A percentile compares a stretch with the other conserved stretches of the same genome.
Evolutionary conservation across 768 basidiomycete species (phyloP).

Genomic region (Aureoboletus auriporus): DNA sequence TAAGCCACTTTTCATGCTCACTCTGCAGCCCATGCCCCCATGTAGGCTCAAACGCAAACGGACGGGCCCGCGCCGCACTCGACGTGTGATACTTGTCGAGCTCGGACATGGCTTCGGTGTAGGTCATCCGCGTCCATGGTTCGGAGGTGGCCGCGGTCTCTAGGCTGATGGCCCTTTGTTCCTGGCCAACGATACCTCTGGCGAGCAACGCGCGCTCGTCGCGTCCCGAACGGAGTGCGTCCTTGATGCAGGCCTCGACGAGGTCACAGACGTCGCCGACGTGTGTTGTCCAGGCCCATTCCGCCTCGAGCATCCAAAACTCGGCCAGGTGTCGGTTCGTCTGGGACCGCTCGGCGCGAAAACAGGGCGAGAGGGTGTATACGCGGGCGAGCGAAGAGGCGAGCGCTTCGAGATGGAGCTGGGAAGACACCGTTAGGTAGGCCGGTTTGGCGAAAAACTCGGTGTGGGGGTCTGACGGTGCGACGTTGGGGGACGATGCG

Average conservation of each 20-base stretch:
- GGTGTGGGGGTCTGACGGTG: conserved; percentile 8
- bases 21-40: conserved; percentile 78
- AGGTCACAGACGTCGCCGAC: conserved; percentile 51
- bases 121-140: conserved; percentile 73
- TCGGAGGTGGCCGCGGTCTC: conserved; percentile 33
- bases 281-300: conserved; percentile 62
- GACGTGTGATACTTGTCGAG: conserved; percentile 39
- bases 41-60: conserved; percentile 53
- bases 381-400: conserved; percentile 74
- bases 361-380: conserved; percentile 91
- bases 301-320: conserved; percentile 99
- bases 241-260: conserved; percentile 52
- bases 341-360: conserved; percentile 87
- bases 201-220: conserved; percentile 33
- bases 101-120: conserved; percentile 67
- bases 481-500: background rate
- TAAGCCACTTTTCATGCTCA: conserved; percentile 93
- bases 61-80: conserved; percentile 12
- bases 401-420: conserved; percentile 91
- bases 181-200: conserved; percentile 32
- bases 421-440: conserved; percentile 91
- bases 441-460: conserved; percentile 77
- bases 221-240: conserved; percentile 30
- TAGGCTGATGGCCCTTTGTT: conserved; percentile 31
- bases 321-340: conserved; percentile 93